Conservation (phyloP, 371 early-diverging fungal genomes). For the Paraphysoderma sedebokerense region DNA sequence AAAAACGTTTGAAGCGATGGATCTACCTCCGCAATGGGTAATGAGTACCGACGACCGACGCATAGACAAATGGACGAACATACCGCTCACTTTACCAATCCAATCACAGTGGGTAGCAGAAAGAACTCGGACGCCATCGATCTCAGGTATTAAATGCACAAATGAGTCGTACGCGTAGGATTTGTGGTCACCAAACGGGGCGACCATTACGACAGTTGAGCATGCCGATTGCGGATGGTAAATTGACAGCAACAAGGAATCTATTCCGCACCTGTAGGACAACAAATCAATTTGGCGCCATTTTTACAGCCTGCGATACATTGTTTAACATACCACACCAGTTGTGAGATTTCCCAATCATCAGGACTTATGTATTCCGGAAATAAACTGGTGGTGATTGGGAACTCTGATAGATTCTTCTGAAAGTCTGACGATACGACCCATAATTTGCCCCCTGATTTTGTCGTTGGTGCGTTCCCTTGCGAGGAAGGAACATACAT, state of each 20-base stretch:
- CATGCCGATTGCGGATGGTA: too few relatives aligned
- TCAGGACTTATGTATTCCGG: background rate
- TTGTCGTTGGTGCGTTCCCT: too few relatives aligned
- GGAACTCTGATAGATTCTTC: constrained; percentile 69
- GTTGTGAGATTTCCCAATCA: constrained; percentile 26
- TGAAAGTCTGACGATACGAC: constrained; percentile 91
- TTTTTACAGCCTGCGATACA: too few relatives aligned
- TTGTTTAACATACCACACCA: constrained; percentile 68
- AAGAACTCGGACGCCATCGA: constrained; percentile 85
- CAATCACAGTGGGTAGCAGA: constrained; percentile 65
- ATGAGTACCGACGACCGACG: too few relatives aligned
- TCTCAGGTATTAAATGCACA: constrained; percentile 64
- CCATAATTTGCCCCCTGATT: constrained; percentile 61
- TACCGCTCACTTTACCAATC: constrained; percentile 71
- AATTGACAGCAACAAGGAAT: constrained; percentile 76
- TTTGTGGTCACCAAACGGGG: constrained; percentile 83
- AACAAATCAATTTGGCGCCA: too few relatives aligned
- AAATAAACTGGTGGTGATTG: constrained; percentile 31
- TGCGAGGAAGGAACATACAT: too few relatives aligned
- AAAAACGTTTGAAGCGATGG: too few relatives aligned
- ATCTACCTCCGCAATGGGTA: too few relatives aligned
- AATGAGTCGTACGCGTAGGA: constrained; percentile 59
- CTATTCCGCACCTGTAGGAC: constrained; percentile 86
- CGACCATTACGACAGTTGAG: constrained; percentile 69
- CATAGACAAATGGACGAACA: too few relatives aligned